A percentile compares a stretch with the other conserved stretches of the same genome.
These are phyloP conservation scores for Parastagonospora nodorum DNA, from an alignment of 2,329 filamentous ascomycete species.

Conservation along the genomic window DNA sequence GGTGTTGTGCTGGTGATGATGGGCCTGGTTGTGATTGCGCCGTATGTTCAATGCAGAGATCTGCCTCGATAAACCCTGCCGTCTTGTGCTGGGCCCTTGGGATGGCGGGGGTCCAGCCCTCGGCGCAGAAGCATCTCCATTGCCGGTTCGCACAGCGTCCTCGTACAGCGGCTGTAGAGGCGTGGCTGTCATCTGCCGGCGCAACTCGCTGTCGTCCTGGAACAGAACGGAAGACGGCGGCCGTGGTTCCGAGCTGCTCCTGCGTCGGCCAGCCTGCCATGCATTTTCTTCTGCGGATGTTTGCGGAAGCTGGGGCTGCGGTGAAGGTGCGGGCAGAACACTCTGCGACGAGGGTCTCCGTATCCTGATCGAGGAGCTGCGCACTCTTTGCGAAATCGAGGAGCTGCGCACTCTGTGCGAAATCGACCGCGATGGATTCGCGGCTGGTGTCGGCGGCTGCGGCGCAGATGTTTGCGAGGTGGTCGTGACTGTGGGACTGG, in stretches of 20 bases:
- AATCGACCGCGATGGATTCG: constrained; percentile 7
- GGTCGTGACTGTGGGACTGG: constrained; percentile 38
- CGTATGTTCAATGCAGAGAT: constrained; percentile 35
- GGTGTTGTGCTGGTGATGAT: constrained; percentile 53
- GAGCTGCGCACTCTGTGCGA: constrained; percentile 23
- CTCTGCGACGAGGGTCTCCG: constrained; percentile 22
- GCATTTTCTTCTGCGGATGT: constrained; percentile 12
- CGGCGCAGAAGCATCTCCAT: constrained; percentile 2
- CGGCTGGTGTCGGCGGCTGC: constrained; percentile 15
- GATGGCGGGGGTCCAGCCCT: constrained; percentile 20
- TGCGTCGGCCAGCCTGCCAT: constrained; percentile 28
- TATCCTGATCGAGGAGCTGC: constrained; percentile 36
- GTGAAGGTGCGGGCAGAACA: not conserved
- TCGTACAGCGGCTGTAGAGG: constrained; percentile 42
- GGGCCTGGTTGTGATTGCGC: constrained; percentile 16
- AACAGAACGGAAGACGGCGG: constrained; percentile 28
- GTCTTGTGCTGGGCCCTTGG: constrained; percentile 12
- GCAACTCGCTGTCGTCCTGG: constrained; percentile 31
- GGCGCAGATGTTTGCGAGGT: constrained; percentile 20
- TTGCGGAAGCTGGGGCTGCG: constrained; percentile 8
- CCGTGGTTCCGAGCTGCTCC: constrained; percentile 42
- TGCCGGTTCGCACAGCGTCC: constrained; percentile 16
- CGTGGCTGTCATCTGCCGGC: constrained; percentile 32
- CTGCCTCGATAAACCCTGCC: constrained; percentile 27
- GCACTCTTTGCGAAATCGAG: constrained; percentile 18